Conservation (phyloP, 2,329 filamentous ascomycete genomes). For the Graphilbum ipis-grandicollis region DNA sequence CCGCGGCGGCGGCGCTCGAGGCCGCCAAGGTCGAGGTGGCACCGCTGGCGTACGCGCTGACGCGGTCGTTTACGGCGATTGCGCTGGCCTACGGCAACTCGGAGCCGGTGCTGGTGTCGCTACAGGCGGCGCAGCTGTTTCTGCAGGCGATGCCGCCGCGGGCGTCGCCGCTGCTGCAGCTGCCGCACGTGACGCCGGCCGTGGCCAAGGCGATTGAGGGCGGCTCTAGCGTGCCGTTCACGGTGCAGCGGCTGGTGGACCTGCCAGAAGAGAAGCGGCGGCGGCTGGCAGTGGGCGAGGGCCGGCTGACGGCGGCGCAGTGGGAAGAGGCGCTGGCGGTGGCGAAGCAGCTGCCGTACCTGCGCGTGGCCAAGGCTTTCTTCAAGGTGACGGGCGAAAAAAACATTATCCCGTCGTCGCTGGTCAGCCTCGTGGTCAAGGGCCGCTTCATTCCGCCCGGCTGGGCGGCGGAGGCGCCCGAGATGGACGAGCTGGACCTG, state of each 20-base stretch:
- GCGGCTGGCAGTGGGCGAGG: slow-evolving; percentile 50
- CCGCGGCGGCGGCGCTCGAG: slow-evolving; percentile 53
- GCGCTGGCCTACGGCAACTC: slow-evolving; percentile 76
- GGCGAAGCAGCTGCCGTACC: slow-evolving; percentile 66
- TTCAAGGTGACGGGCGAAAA: slow-evolving; percentile 97
- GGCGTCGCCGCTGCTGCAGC: slow-evolving; percentile 75
- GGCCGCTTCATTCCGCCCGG: slow-evolving; percentile 85
- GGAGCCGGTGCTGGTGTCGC: slow-evolving; percentile 64
- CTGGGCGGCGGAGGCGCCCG: slow-evolving; percentile 48
- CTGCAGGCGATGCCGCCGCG: slow-evolving; percentile 78
- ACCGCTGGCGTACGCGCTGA: slow-evolving; percentile 69
- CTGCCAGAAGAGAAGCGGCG: slow-evolving; percentile 59
- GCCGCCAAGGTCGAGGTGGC: slow-evolving; percentile 80
- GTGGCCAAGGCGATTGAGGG: slow-evolving; percentile 53
- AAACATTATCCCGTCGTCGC: slow-evolving; percentile 75
- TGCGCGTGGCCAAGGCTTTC: slow-evolving; percentile 81
- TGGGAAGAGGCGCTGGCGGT: slow-evolving; percentile 61
- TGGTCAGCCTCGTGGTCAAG: slow-evolving; percentile 91
- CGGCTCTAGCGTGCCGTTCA: slow-evolving; percentile 56
- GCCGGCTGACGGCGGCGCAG: slow-evolving; percentile 56
- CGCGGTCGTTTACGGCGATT: slow-evolving; percentile 74
- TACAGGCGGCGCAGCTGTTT: slow-evolving; percentile 66
- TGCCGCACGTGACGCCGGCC: slow-evolving; percentile 65
- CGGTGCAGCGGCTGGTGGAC: slow-evolving; percentile 78
- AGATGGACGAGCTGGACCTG: slow-evolving; percentile 61